A percentile compares a stretch with the other conserved stretches of the same genome.
These are phyloP conservation scores for Cymbopogon flexuosus DNA, from an alignment of 202 grass and related monocot genomes.

Conservation along the genomic window DNA sequence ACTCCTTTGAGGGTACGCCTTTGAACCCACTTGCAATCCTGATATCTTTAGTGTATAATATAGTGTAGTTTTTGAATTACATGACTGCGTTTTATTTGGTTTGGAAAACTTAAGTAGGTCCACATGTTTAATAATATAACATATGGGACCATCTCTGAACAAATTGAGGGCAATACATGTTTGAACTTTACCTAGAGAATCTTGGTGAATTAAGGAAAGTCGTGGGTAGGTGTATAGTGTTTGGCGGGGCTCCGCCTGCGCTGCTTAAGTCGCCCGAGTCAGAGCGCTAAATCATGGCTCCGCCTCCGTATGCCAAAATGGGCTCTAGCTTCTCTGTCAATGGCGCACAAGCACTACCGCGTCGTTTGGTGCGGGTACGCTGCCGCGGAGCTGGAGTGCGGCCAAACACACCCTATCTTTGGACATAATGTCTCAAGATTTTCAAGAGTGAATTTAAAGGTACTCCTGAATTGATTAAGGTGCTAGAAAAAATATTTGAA, in stretches of 20 bases:
- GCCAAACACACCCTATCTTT: background rate
- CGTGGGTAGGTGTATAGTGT: background rate
- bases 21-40: background rate
- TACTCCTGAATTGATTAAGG: background rate
- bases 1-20: slow-evolving; percentile 71
- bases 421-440: slow-evolving; percentile 17
- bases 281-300: no score
- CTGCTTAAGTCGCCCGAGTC: no score
- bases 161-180: background rate
- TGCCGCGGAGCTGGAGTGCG: no score
- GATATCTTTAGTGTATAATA: slow-evolving; percentile 13
- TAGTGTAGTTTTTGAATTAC: background rate
- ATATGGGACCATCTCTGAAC: slow-evolving; percentile 8
- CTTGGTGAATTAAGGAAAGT: background rate
- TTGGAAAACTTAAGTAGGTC: background rate
- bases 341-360: no score
- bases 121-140: background rate
- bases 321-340: no score
- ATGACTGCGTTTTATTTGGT: background rate
- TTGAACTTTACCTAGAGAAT: background rate
- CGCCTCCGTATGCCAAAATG: no score
- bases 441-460: background rate
- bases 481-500: background rate
- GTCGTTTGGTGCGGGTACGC: no score
- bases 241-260: background rate